A percentile compares a stretch with the other conserved stretches of the same genome.
These are phyloP conservation scores for Chaetomiaceae sp. DNA, from an alignment of 2,329 filamentous ascomycete species.

Conservation along the genomic window DNA sequence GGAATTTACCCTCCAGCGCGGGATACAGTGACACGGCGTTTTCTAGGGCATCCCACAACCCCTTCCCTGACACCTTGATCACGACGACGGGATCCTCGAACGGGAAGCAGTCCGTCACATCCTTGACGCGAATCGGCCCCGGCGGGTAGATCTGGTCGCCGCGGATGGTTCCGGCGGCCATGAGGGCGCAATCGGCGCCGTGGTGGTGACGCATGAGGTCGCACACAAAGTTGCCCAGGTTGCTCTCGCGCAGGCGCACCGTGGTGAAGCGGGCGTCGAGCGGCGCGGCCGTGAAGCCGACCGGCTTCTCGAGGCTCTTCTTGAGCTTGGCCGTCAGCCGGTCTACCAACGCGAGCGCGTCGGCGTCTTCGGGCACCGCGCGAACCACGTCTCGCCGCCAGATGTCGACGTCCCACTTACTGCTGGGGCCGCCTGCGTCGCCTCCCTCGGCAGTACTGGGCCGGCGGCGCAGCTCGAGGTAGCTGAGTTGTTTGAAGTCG, in stretches of 20 bases:
- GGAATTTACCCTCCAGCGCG: conserved; percentile 66
- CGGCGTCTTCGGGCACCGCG: conserved; percentile 56
- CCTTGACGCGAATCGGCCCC: conserved; percentile 68
- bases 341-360: conserved; percentile 56
- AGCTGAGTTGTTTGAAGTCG: conserved; percentile 89
- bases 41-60: conserved; percentile 73
- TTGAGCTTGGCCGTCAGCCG: conserved; percentile 67
- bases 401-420: conserved; percentile 73
- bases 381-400: conserved; percentile 66
- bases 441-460: conserved; percentile 31
- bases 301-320: conserved; percentile 70
- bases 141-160: conserved; percentile 86
- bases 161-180: conserved; percentile 79
- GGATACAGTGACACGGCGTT: conserved; percentile 77
- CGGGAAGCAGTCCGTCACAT: conserved; percentile 83
- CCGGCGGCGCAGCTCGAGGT: conserved; percentile 70
- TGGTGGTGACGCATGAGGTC: conserved; percentile 87
- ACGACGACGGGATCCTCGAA: conserved; percentile 88
- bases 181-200: conserved; percentile 71
- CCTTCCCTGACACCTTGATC: conserved; percentile 62
- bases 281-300: conserved; percentile 76
- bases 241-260: conserved; percentile 70
- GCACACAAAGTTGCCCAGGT: conserved; percentile 84
- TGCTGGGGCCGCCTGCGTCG: conserved; percentile 18
- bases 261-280: conserved; percentile 84